Base-by-base conservation (phyloP, 2,329 filamentous ascomycete species). In the Rutstroemia sp. region DNA sequence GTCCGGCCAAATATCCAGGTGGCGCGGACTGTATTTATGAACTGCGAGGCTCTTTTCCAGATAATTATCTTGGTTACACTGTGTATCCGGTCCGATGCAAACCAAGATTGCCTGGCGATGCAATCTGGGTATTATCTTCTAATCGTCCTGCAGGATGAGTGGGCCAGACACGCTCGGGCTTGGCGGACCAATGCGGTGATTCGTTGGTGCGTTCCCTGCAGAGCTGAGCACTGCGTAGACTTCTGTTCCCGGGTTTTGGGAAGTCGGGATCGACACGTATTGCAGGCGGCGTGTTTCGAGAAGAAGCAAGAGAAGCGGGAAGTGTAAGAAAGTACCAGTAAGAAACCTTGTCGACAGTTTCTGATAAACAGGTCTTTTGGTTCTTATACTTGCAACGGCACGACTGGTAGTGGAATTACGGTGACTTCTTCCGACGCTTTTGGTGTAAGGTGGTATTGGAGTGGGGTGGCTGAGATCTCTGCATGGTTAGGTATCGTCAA, bases 331-430 rank as follows among this genome's bases (percentile, higher is more conserved):
- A n/a, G 18, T 46, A 46, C 42, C 19, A 46, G 42, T 4, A 23
- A 46, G 18, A 16, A 23, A 14, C 42, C 19, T 46, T 46, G n/a
- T 21, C 18, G 21, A 46, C 9, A 30, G 34, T 19, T 16, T 21
- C 27, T 18, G 27, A n/a, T 41, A 19, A 19, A 18, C 18, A 50
- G 25, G 25, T n/a, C 47, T 27, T 27, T 27, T 12, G 42, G 12
- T 34, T 44, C 38, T 55, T 45, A 55, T 55, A 55, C 38, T 44
- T 19, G 45, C 23, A 23, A 23, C 23, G 23, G 23, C 23, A 23
- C 23, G 45, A 50, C 41, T 30, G 53, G 53, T 18, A 55, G 37
- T 18, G 53, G 50, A n/a, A 55, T 55, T 23, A 55, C 23, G 30
- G 46, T 37, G 19, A 30, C 25, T 19, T 34, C 4, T 9, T 55